phyloP scores from a whole-genome alignment of 1,284 basidiomycete species.

The Ceratobasidium sp. region DNA sequence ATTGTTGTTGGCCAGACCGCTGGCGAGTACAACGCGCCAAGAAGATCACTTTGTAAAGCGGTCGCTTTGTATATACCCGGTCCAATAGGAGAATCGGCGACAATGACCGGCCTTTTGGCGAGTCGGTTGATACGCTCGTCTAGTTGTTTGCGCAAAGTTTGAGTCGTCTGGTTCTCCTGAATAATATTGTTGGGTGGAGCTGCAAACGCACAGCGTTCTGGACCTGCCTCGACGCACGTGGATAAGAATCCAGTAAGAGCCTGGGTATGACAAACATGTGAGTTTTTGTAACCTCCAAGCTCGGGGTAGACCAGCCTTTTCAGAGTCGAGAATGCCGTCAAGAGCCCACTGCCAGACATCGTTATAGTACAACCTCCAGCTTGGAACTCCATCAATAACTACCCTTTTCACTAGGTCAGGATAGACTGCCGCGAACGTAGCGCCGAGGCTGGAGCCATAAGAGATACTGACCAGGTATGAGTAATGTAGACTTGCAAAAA shows the following conservation, averaged over 20 bases:
- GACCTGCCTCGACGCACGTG: constrained; percentile 43
- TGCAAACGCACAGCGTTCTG: constrained; percentile 35
- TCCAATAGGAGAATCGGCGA: constrained; percentile 5
- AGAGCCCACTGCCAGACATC: constrained; percentile 46
- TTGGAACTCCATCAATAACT: constrained; percentile 48
- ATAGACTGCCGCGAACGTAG: constrained; percentile 45
- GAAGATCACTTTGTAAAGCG: background rate
- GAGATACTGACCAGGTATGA: no score
- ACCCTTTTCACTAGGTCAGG: constrained; percentile 45
- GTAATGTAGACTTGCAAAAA: no score
- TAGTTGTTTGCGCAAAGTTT: constrained; percentile 22
- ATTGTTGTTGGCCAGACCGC: no score
- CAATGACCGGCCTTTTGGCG: background rate
- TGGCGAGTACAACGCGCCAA: no score
- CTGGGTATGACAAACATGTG: no score
- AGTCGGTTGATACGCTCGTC: background rate
- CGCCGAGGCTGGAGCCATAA: constrained; percentile 49
- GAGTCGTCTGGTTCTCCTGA: background rate
- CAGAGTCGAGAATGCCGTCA: constrained; percentile 45
- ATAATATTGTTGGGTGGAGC: background rate
- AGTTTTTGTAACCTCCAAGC: no score
- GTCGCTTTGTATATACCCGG: constrained; percentile 19
- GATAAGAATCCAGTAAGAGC: constrained; percentile 41
- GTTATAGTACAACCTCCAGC: constrained; percentile 45
- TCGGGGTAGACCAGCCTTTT: constrained; percentile 41